Base-by-base conservation (phyloP, 192 early-diverging fungal genomes). In the Coemansia sp. region DNA sequence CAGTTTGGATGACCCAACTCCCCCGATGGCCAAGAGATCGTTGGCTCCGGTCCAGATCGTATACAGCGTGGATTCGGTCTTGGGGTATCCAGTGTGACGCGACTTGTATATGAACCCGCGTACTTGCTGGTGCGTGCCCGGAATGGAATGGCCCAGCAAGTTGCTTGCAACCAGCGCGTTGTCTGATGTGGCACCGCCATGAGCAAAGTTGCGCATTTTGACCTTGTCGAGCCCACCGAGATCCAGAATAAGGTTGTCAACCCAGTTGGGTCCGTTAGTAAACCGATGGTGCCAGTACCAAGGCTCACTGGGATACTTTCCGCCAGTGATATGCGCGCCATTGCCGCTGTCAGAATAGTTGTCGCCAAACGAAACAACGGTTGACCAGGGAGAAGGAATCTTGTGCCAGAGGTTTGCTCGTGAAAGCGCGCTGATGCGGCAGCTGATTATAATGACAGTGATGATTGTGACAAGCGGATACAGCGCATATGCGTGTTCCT, bases 181-280 rank as follows among this genome's bases (percentile, higher is more conserved):
- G 42, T 77, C 74, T 2, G 63, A 47, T 0, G 74, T 58, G 11
- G 74, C 74, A 0, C 67, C 67, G 32, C 74, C 74, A 18, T 77
- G 74, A 5, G 74, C 74, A 63, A 77, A 77, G 20, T 77, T 77
- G 68, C 74, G 74, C 74, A 77, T 77, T 37, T 66, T 65, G 59
- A 77, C 44, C 41, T 70, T 66, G 51, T 30, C 59, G 41, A 66
- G 42, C 3, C 73, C 74, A 63, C 74, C 74, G 5, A 77, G 64
- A 53, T 77, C 64, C 36, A 60, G 17, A 21, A 77, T 66, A 17
- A 77, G 67, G 40, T 70, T 70, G 57, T 77, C 74, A 21, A 77
- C 53, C 74, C 74, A 77, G 57, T 77, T 77, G n/a, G 74, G 74
- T 1, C 74, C 74, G 60, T 77, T 77, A 16, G 55, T 70, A 37